A percentile compares a stretch with the other conserved stretches of the same genome.
Conservation (phyloP, 164 flowering plant species). For the Umbilicus rupestris region DNA sequence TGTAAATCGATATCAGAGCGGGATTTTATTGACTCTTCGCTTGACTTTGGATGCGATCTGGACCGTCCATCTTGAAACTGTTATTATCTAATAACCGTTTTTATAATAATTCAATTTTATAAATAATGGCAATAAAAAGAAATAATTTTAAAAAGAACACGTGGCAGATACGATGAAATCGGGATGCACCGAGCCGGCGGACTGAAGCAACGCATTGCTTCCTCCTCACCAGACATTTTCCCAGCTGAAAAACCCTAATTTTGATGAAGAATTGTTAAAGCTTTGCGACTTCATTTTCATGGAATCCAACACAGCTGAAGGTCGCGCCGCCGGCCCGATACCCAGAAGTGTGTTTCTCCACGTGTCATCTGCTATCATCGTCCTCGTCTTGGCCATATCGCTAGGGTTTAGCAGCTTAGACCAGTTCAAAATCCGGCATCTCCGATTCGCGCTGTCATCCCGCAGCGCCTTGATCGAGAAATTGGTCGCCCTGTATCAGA, state of each 20-base stretch:
- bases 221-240: too few species aligned
- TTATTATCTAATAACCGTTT: too few species aligned
- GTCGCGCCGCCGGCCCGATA: neutral
- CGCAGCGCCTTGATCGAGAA: neutral
- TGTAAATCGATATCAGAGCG: neutral
- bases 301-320: neutral
- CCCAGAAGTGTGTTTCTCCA: neutral
- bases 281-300: neutral
- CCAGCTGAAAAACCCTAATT: neutral
- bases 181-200: too few species aligned
- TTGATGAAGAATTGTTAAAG: neutral
- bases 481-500: constrained; percentile 8
- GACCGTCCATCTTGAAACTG: too few species aligned
- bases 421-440: neutral
- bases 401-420: neutral
- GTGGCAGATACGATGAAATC: too few species aligned
- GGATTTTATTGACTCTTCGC: neutral
- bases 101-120: too few species aligned
- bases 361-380: neutral
- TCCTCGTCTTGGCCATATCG: neutral
- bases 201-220: too few species aligned
- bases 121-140: too few species aligned
- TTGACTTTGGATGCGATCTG: neutral
- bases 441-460: neutral
- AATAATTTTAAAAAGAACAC: too few species aligned